A percentile compares a stretch with the other conserved stretches of the same genome.
Conservation (phyloP, 768 basidiomycete genomes). For the Tricholoma sp. region DNA sequence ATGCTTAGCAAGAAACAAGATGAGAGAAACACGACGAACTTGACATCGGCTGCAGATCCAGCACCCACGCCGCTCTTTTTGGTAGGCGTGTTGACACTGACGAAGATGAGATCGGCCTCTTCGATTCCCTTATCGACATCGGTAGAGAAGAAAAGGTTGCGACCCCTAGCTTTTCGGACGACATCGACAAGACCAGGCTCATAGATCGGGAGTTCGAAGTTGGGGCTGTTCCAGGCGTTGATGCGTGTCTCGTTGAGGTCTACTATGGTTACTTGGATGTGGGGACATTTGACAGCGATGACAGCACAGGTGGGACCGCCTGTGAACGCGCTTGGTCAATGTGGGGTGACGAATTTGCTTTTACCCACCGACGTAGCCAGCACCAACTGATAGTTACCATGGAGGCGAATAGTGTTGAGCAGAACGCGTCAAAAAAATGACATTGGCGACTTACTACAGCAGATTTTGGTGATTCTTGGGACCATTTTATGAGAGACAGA, state of each 20-base stretch:
- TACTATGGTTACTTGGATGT: slow-evolving; percentile 94
- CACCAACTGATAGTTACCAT: slow-evolving; percentile 53
- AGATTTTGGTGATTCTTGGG: slow-evolving; percentile 71
- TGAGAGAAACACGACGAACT: slow-evolving; percentile 41
- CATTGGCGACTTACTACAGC: slow-evolving; percentile 66
- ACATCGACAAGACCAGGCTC: slow-evolving; percentile 95
- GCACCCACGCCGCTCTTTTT: slow-evolving; percentile 98
- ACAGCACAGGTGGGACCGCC: slow-evolving; percentile 96
- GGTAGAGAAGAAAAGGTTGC: slow-evolving; percentile 96
- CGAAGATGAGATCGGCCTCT: slow-evolving; percentile 97
- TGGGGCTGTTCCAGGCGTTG: slow-evolving; percentile 92
- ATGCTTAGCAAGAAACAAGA: slow-evolving; percentile 1
- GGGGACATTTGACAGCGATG: slow-evolving; percentile 88
- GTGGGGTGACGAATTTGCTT: slow-evolving; percentile 2
- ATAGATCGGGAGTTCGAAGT: slow-evolving; percentile 89
- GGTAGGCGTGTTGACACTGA: slow-evolving; percentile 97
- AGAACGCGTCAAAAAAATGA: not conserved
- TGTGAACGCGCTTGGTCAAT: slow-evolving; percentile 22
- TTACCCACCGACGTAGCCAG: slow-evolving; percentile 85
- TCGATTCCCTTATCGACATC: slow-evolving; percentile 89
- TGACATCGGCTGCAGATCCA: slow-evolving; percentile 97
- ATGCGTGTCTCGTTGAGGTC: slow-evolving; percentile 93
- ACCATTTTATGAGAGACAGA: slow-evolving; percentile 33
- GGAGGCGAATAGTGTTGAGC: slow-evolving; percentile 6
- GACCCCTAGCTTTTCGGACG: slow-evolving; percentile 81